These are phyloP conservation scores for Neophaeococcomyces aloes DNA, from an alignment of 2,329 filamentous ascomycete species.

Conservation along the genomic window DNA sequence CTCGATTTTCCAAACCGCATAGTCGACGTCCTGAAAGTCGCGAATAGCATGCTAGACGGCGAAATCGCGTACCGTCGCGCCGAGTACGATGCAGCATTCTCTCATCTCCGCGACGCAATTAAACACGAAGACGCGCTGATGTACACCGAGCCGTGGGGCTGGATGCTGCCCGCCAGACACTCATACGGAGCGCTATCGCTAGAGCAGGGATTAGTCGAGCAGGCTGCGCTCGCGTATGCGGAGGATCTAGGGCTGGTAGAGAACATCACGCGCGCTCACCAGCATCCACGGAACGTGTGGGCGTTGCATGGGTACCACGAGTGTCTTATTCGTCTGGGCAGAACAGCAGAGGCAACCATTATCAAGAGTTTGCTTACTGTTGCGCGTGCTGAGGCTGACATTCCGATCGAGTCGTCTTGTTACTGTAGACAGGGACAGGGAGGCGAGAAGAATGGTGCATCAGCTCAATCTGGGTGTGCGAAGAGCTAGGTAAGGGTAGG, in stretches of 20 bases:
- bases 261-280: conserved; percentile 51
- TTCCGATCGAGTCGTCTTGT: conserved; percentile 48
- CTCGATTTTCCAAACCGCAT: conserved; percentile 61
- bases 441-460: too few species aligned
- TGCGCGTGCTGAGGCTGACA: conserved; percentile 48
- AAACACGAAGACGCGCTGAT: conserved; percentile 51
- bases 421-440: conserved; percentile 38
- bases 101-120: conserved; percentile 48
- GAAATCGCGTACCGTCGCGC: conserved; percentile 60
- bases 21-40: conserved; percentile 52
- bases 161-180: conserved; percentile 66
- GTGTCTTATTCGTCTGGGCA: conserved; percentile 49
- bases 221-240: conserved; percentile 49
- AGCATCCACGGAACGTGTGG: conserved; percentile 67
- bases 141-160: conserved; percentile 67
- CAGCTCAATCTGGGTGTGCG: too few species aligned
- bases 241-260: conserved; percentile 52
- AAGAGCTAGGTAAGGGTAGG: too few species aligned
- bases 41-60: conserved; percentile 56
- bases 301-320: conserved; percentile 63
- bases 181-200: conserved; percentile 59
- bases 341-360: conserved; percentile 37
- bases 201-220: conserved; percentile 50
- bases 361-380: conserved; percentile 41
- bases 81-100: conserved; percentile 49